phyloP scores from a whole-genome alignment of 352 stramenopile genomes.

The Phytophthora megakarya region DNA sequence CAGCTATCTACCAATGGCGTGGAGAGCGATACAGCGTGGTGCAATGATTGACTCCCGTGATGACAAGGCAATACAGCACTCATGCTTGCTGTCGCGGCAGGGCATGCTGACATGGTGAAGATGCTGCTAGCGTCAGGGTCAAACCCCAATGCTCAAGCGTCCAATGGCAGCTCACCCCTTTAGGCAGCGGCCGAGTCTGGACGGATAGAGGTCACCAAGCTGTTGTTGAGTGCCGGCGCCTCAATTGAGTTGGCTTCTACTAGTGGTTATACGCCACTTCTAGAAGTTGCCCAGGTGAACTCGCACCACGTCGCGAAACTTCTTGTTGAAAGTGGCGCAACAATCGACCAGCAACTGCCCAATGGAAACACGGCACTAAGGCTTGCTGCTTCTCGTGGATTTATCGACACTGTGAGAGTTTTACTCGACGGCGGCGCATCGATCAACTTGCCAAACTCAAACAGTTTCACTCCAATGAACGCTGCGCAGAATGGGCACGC shows the following conservation, averaged over 20 bases:
- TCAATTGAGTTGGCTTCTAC: neutral
- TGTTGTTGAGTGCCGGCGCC: neutral
- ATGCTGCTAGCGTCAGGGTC: neutral
- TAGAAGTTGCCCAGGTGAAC: neutral
- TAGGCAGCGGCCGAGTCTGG: neutral
- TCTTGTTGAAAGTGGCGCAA: neutral
- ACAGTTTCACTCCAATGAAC: conserved; percentile 5
- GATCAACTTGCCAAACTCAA: conserved; percentile 3
- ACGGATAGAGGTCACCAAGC: neutral
- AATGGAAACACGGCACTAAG: conserved; percentile 8
- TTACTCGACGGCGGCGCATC: neutral
- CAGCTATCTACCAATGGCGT: neutral
- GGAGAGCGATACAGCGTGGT: neutral
- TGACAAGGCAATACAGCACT: neutral
- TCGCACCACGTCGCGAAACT: neutral
- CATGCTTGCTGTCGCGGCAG: neutral
- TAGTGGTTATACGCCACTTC: neutral
- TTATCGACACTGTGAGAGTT: neutral
- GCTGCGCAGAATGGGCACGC: conserved; percentile 2
- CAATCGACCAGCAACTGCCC: neutral
- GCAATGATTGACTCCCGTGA: neutral
- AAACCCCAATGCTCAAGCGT: neutral
- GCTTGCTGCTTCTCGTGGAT: neutral
- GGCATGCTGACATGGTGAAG: neutral
- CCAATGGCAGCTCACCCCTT: neutral